Evolutionary conservation across 257 asterid genomes (phyloP), one percentile per base, ranked within the genome.

Genomic region (Solanum medicagineum): DNA sequence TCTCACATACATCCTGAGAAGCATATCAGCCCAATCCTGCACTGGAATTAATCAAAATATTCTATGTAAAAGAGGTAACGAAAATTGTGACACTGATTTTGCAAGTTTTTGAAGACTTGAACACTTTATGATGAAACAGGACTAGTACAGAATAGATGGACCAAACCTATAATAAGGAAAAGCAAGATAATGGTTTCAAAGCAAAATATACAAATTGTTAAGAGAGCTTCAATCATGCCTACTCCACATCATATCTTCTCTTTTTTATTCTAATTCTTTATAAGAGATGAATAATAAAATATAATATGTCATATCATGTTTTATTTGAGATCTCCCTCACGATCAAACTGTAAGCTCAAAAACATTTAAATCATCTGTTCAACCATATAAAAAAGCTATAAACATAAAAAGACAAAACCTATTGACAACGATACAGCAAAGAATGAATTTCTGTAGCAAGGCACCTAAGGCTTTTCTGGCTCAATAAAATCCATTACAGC

Each of bases 1-100:
- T 91, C 99, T 93, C 85, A 91, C 84, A 42, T 95, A 97, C 98
- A 97, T 95, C 91, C 99, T 95, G 84, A 97, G 98, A 92, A 97
- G 98, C 99, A 97, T 97, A 87, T 95, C 98, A 85, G 98, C 99
- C 99, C 99, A 97, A 87, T 97, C 99, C 99, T 97, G 97, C 94
- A 94, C 97, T 93, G 98, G 92, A 89, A 81, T 92, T 88, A 87
- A 93, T 94, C 94, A 94, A 91, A 83, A 68, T 88, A 86, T 88
- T 92, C 90, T 79, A 79, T 79, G 83, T 51, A 77, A 77, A 77
- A 77, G 62, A 49, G 62, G 65, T 26, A 79, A 53, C 15, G 49
- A 79, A 53, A 53, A 79, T 17, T 79, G 83, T 79, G 62, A 29
- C 11, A 51, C 26, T 51, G 49, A 79, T 79, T 51, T 49, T 5